These are phyloP conservation scores for Bauhinia variegata DNA, from an alignment of 306 rosid species.

Conservation along the genomic window DNA sequence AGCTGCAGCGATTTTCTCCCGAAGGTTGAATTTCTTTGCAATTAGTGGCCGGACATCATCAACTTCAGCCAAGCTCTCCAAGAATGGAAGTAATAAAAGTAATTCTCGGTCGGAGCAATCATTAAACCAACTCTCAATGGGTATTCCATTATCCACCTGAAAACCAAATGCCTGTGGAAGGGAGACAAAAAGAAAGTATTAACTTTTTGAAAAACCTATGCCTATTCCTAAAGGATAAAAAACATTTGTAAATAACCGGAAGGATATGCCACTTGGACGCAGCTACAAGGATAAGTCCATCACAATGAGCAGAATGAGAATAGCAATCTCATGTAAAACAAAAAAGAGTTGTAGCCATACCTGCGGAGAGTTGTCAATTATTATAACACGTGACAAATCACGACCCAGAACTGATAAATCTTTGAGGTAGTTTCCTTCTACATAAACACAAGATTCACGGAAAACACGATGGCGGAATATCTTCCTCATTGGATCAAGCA, in stretches of 20 bases:
- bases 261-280: background rate
- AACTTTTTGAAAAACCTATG: background rate
- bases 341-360: constrained; percentile 39
- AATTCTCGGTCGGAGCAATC: constrained; percentile 84
- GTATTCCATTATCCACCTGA: constrained; percentile 99
- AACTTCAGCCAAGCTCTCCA: constrained; percentile 91
- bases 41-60: constrained; percentile 95
- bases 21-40: constrained; percentile 78
- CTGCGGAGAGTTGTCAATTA: constrained; percentile 97
- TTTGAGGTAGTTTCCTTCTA: constrained; percentile 95
- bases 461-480: constrained; percentile 93
- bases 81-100: constrained; percentile 73
- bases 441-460: constrained; percentile 95
- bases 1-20: constrained; percentile 84
- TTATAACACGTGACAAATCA: constrained; percentile 81
- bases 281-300: background rate
- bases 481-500: constrained; percentile 94
- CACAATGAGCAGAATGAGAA: background rate
- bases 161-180: constrained; percentile 88
- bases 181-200: too few species aligned
- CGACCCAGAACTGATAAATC: constrained; percentile 98
- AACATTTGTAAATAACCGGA: background rate
- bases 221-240: background rate
- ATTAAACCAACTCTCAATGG: constrained; percentile 98
- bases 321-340: constrained; percentile 3